Evolutionary conservation across 345 rosid genomes (phyloP).

Genomic region (Bruguiera parviflora): DNA sequence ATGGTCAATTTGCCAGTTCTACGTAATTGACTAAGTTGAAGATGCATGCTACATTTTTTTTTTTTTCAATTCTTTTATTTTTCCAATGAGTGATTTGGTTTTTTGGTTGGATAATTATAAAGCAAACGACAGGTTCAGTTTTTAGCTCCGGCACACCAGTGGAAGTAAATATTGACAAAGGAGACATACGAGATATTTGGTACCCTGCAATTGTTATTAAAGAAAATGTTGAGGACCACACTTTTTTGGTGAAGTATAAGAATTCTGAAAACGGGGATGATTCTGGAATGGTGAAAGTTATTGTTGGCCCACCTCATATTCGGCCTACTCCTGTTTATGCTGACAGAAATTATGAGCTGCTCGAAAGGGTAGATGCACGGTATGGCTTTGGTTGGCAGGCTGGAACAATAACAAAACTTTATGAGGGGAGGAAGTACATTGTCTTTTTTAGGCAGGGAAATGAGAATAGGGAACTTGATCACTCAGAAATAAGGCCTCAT

Average conservation of each 20-base stretch:
- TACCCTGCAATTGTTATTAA: constrained; percentile 50
- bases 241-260: constrained; percentile 44
- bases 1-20: neutral
- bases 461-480: constrained; percentile 32
- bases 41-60: neutral
- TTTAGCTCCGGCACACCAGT: constrained; percentile 49
- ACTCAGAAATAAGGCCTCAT: constrained; percentile 50
- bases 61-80: too few species aligned
- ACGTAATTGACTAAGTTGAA: neutral
- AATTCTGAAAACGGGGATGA: constrained; percentile 26
- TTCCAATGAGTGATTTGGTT: constrained; percentile 27
- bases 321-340: constrained; percentile 41
- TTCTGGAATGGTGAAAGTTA: constrained; percentile 8
- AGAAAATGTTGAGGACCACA: constrained; percentile 33
- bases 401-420: constrained; percentile 49
- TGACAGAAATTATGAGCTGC: constrained; percentile 36
- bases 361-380: constrained; percentile 50
- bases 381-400: constrained; percentile 49
- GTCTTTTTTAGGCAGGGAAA: constrained; percentile 43
- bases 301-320: constrained; percentile 34
- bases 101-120: constrained; percentile 27
- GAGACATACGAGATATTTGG: constrained; percentile 44
- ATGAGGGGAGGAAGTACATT: constrained; percentile 36
- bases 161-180: constrained; percentile 40
- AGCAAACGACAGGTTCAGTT: constrained; percentile 39